phyloP scores from a whole-genome alignment of 306 rosid species.

The Prinsepia uniflora region DNA sequence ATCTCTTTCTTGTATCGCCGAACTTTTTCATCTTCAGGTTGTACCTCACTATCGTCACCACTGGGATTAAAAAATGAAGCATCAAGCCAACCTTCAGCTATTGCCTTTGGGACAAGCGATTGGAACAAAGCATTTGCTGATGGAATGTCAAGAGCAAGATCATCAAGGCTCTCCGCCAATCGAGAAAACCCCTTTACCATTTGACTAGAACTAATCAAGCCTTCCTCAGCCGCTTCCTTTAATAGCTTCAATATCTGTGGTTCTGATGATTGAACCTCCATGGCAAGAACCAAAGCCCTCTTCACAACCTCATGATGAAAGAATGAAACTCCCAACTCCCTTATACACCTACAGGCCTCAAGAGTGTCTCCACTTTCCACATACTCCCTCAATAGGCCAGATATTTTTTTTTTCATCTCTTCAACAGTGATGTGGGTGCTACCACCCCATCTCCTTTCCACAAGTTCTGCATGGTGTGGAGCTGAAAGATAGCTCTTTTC shows the following conservation, averaged over 20 bases:
- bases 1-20: slow-evolving; percentile 74
- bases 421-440: slow-evolving; percentile 95
- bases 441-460: slow-evolving; percentile 98
- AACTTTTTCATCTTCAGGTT: slow-evolving; percentile 54
- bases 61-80: slow-evolving; percentile 56
- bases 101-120: slow-evolving; percentile 69
- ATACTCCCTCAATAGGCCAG: slow-evolving; percentile 72
- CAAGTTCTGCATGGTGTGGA: slow-evolving; percentile 98
- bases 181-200: slow-evolving; percentile 95
- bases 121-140: slow-evolving; percentile 66
- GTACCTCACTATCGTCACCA: slow-evolving; percentile 54
- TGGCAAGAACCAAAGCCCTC: slow-evolving; percentile 80
- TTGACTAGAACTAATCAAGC: slow-evolving; percentile 92
- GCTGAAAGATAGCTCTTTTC: slow-evolving; percentile 98
- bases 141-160: slow-evolving; percentile 96
- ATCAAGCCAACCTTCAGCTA: slow-evolving; percentile 94
- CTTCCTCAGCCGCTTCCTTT: slow-evolving; percentile 96
- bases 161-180: slow-evolving; percentile 86
- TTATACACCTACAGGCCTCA: slow-evolving; percentile 92
- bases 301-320: slow-evolving; percentile 99
- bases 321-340: slow-evolving; percentile 91
- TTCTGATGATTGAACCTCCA: slow-evolving; percentile 75
- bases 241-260: slow-evolving; percentile 60
- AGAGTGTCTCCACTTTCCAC: slow-evolving; percentile 74
- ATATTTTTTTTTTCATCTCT: slow-evolving; percentile 86